A percentile compares a stretch with the other conserved stretches of the same genome.
These are phyloP conservation scores for Datisca glomerata DNA, from an alignment of 306 rosid genomes.

Conservation along the genomic window DNA sequence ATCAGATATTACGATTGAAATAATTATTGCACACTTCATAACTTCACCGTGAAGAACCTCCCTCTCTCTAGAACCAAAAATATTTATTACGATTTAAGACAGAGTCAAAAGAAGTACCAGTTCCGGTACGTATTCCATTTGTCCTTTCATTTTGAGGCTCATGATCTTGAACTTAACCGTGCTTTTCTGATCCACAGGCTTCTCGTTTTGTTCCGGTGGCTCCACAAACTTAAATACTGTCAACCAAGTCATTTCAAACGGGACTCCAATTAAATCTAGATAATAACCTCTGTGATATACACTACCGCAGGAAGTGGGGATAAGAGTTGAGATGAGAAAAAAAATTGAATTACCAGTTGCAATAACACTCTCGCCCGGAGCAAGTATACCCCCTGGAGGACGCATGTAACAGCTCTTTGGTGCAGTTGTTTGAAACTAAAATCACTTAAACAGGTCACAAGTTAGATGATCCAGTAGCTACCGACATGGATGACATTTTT, in stretches of 20 bases:
- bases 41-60: no score
- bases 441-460: slow-evolving; percentile 15
- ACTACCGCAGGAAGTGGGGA: no score
- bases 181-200: slow-evolving; percentile 56
- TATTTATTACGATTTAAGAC: slow-evolving; percentile 1
- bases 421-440: slow-evolving; percentile 88
- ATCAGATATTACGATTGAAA: slow-evolving; percentile 8
- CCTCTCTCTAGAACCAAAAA: no score
- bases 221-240: slow-evolving; percentile 92
- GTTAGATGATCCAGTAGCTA: slow-evolving; percentile 7
- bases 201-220: slow-evolving; percentile 77
- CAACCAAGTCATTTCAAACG: slow-evolving; percentile 18
- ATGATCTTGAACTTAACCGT: slow-evolving; percentile 88
- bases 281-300: slow-evolving; percentile 9
- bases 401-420: slow-evolving; percentile 97
- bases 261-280: slow-evolving; percentile 4
- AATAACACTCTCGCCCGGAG: slow-evolving; percentile 66
- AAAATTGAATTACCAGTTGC: slow-evolving; percentile 56
- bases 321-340: slow-evolving; percentile 1
- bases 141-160: slow-evolving; percentile 81
- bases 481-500: slow-evolving; percentile 3
- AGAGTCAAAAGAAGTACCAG: slow-evolving; percentile 50
- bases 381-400: slow-evolving; percentile 82
- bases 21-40: slow-evolving; percentile 1
- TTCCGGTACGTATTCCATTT: slow-evolving; percentile 78